Evolutionary conservation across 2,329 filamentous ascomycete genomes (phyloP).

Genomic region (Ophiostoma ulmi): DNA sequence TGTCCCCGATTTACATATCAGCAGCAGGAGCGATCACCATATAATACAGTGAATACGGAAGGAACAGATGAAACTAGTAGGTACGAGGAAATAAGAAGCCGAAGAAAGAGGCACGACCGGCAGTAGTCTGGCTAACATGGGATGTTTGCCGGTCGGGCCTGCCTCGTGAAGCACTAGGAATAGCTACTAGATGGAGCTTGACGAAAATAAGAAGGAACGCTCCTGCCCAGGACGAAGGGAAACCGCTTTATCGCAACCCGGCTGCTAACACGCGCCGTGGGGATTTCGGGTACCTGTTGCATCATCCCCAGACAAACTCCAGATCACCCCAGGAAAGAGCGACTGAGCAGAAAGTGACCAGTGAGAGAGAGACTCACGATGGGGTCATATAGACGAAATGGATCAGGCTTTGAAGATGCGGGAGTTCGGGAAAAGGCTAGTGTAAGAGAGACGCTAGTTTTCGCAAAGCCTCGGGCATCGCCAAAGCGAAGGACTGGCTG

Average conservation of each 20-base stretch:
- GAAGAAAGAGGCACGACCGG: constrained; percentile 11
- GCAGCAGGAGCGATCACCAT: not conserved
- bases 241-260: constrained; percentile 13
- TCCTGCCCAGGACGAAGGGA: constrained; percentile 20
- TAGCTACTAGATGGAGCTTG: constrained; percentile 3
- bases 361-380: constrained; percentile 5
- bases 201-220: constrained; percentile 26
- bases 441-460: constrained; percentile 18
- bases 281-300: constrained; percentile 20
- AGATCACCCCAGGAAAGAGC: constrained; percentile 13
- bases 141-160: not conserved
- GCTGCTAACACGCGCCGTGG: constrained; percentile 15
- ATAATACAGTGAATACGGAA: not conserved
- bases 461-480: constrained; percentile 24
- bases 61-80: not conserved
- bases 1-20: not conserved
- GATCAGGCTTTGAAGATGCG: constrained; percentile 10
- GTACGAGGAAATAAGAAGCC: constrained; percentile 5
- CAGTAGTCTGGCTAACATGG: constrained; percentile 4
- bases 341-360: constrained; percentile 10
- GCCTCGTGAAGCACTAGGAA: constrained; percentile 8
- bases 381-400: not conserved
- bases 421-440: constrained; percentile 18
- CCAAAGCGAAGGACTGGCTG: constrained; percentile 17
- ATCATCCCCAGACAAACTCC: not conserved